Percentiles rank a stretch among this genome's conserved stretches.
phyloP scores from a whole-genome alignment of 1,139 yeast species.

The Diutina pseudorugosa region DNA sequence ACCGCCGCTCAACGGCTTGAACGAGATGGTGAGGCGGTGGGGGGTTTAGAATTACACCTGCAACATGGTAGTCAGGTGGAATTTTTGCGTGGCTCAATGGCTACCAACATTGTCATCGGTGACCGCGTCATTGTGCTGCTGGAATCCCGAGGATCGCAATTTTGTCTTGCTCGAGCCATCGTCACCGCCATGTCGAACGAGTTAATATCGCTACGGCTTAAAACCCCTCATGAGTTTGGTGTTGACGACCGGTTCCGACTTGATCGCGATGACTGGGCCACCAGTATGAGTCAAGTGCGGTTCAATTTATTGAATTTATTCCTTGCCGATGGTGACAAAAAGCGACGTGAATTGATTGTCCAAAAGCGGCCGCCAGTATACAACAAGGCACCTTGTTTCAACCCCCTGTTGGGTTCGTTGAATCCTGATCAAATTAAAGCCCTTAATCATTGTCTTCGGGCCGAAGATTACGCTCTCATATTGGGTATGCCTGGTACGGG shows the following conservation, averaged over 20 bases:
- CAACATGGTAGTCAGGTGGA: not conserved
- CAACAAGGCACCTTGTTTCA: conserved; percentile 9
- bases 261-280: conserved; percentile 70
- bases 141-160: not conserved
- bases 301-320: conserved; percentile 64
- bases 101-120: not conserved
- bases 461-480: conserved; percentile 68
- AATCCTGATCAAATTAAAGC: conserved; percentile 68
- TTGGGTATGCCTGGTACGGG: conserved; percentile 99
- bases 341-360: conserved; percentile 47
- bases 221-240: not conserved
- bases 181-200: not conserved
- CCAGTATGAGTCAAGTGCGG: conserved; percentile 67
- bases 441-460: conserved; percentile 45
- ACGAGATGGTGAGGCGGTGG: conserved; percentile 47
- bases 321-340: conserved; percentile 35
- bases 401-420: conserved; percentile 14
- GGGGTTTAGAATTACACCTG: conserved; percentile 11
- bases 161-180: not conserved
- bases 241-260: conserved; percentile 35
- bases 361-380: conserved; percentile 37
- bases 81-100: not conserved
- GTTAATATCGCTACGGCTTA: not conserved
- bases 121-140: not conserved
- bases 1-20: conserved; percentile 50